These are phyloP conservation scores for Lyophyllum semitale DNA, from an alignment of 768 basidiomycete genomes.

Conservation along the genomic window DNA sequence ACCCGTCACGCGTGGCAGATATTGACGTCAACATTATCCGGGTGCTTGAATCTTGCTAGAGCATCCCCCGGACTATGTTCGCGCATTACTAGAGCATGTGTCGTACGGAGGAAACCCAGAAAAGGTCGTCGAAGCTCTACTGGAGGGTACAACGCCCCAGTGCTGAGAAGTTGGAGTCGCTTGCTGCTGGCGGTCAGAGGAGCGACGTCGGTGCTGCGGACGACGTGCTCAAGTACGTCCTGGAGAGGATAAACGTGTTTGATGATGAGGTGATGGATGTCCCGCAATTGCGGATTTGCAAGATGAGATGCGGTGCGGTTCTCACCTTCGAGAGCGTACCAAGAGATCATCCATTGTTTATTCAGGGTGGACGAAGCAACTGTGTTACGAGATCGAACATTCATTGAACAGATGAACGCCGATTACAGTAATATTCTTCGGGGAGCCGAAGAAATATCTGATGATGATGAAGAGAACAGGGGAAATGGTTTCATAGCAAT, in stretches of 20 bases:
- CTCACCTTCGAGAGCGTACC: neutral
- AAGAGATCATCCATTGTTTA: neutral
- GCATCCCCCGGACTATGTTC: slow-evolving; percentile 55
- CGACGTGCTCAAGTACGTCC: slow-evolving; percentile 22
- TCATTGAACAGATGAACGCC: slow-evolving; percentile 77
- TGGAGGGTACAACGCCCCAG: slow-evolving; percentile 71
- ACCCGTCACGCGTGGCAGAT: slow-evolving; percentile 35
- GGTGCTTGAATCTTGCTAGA: slow-evolving; percentile 80
- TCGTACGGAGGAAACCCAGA: slow-evolving; percentile 60
- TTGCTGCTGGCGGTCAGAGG: neutral
- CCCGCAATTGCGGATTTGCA: slow-evolving; percentile 59
- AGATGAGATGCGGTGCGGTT: slow-evolving; percentile 40
- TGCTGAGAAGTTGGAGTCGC: slow-evolving; percentile 25
- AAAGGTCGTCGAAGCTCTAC: slow-evolving; percentile 65
- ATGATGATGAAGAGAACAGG: slow-evolving; percentile 55
- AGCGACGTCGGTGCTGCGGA: slow-evolving; percentile 3
- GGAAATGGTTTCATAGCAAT: too few species aligned
- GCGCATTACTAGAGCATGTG: slow-evolving; percentile 53
- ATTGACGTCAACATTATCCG: slow-evolving; percentile 64
- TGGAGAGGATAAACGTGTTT: slow-evolving; percentile 71
- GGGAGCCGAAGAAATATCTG: slow-evolving; percentile 65
- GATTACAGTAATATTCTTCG: slow-evolving; percentile 85
- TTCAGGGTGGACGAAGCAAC: slow-evolving; percentile 45
- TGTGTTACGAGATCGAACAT: slow-evolving; percentile 55
- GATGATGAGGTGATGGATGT: slow-evolving; percentile 74